phyloP scores from a whole-genome alignment of 495 filamentous ascomycete species.

The Endocarpon pusillum region DNA sequence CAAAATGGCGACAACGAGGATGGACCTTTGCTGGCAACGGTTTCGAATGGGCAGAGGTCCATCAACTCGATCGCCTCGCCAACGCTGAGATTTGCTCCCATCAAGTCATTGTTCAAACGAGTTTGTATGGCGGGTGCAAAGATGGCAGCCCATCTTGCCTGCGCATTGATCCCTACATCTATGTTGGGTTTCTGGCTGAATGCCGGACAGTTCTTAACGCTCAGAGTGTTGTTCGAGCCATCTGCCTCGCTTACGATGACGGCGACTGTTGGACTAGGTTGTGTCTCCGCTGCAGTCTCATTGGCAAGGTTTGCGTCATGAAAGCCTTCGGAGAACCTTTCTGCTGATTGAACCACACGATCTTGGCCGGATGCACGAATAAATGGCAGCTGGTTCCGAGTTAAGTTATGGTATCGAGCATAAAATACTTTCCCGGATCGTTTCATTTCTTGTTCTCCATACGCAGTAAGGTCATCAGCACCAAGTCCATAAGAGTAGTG shows the following conservation, averaged over 20 bases:
- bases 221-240: conserved; percentile 59
- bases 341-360: conserved; percentile 56
- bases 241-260: conserved; percentile 45
- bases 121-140: conserved; percentile 44
- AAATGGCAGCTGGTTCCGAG: conserved; percentile 41
- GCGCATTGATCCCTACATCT: conserved; percentile 28
- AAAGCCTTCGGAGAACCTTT: conserved; percentile 57
- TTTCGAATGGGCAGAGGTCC: conserved; percentile 75
- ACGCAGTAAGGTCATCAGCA: conserved; percentile 52
- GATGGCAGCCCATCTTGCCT: conserved; percentile 31
- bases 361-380: conserved; percentile 50
- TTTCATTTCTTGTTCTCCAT: conserved; percentile 57
- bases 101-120: conserved; percentile 44
- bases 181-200: conserved; percentile 35
- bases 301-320: conserved; percentile 36
- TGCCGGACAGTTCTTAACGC: conserved; percentile 46
- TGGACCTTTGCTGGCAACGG: conserved; percentile 34
- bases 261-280: conserved; percentile 34
- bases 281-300: conserved; percentile 12
- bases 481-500: conserved; percentile 58
- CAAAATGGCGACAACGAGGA: conserved; percentile 46
- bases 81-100: conserved; percentile 38
- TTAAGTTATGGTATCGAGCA: conserved; percentile 43
- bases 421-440: conserved; percentile 62
- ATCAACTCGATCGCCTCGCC: conserved; percentile 51